phyloP scores from a whole-genome alignment of 805 yeast genomes.

The Candida khao-thaluensis region DNA sequence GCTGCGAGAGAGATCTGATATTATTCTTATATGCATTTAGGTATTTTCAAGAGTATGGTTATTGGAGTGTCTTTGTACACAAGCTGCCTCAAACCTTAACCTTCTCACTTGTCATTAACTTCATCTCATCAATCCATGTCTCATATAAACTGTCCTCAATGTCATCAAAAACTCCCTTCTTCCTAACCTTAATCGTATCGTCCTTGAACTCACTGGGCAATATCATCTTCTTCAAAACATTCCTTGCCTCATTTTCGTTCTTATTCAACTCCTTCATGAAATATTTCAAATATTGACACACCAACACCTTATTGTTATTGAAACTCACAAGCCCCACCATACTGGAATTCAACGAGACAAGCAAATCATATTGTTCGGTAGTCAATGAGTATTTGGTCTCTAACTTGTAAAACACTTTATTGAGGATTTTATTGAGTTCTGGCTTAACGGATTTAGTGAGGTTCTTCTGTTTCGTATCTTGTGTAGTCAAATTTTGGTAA shows the following conservation, averaged over 20 bases:
- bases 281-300: slow-evolving; percentile 41
- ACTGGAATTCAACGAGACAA: slow-evolving; percentile 38
- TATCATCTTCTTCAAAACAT: slow-evolving; percentile 30
- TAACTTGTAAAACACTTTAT: slow-evolving; percentile 41
- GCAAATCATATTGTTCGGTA: slow-evolving; percentile 34
- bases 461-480: slow-evolving; percentile 19
- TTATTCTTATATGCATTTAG: no score
- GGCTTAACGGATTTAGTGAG: slow-evolving; percentile 17
- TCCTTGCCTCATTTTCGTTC: slow-evolving; percentile 9
- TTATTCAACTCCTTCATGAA: slow-evolving; percentile 37
- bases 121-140: slow-evolving; percentile 43
- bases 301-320: slow-evolving; percentile 26
- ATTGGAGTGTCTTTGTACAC: no score
- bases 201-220: slow-evolving; percentile 30
- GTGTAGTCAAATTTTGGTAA: slow-evolving; percentile 11
- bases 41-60: no score
- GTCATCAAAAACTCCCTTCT: slow-evolving; percentile 31
- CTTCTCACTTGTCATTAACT: background rate
- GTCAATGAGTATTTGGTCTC: slow-evolving; percentile 31
- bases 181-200: slow-evolving; percentile 7
- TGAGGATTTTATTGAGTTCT: slow-evolving; percentile 36
- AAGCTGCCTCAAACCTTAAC: background rate
- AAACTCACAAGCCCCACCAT: slow-evolving; percentile 29
- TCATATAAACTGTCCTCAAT: slow-evolving; percentile 40
- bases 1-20: no score